Percentiles rank a stretch among this genome's conserved stretches.
Conservation (phyloP, 257 asterid species). For the Anisodus acutangulus region DNA sequence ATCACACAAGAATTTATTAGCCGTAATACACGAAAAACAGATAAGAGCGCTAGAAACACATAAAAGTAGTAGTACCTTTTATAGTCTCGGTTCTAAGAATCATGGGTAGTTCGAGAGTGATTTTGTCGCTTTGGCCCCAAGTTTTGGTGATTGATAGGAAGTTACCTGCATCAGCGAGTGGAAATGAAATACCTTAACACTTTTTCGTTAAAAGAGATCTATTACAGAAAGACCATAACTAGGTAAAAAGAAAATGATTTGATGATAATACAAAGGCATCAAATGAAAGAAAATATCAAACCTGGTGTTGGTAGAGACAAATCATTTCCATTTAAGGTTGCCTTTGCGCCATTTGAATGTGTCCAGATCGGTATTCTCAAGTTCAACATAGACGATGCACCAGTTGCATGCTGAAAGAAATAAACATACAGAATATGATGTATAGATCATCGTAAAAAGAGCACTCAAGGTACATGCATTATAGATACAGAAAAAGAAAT, state of each 20-base stretch:
- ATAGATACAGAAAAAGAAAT: not conserved
- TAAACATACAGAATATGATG: not conserved
- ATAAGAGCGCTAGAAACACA: not conserved
- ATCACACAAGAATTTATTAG: not conserved
- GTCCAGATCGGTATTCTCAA: conserved; percentile 80
- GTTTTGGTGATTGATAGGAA: conserved; percentile 54
- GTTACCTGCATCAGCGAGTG: conserved; percentile 55
- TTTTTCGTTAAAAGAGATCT: not conserved
- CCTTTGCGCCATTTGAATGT: conserved; percentile 51
- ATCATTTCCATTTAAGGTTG: conserved; percentile 51
- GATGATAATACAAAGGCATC: not conserved
- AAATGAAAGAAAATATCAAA: conserved; percentile 32
- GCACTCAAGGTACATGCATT: too few species aligned
- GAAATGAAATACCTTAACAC: not conserved
- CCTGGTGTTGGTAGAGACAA: conserved; percentile 56
- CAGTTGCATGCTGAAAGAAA: conserved; percentile 45
- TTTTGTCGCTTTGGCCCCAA: conserved; percentile 70
- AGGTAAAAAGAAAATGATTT: not conserved
- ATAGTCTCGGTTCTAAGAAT: conserved; percentile 73
- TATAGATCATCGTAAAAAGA: not conserved
- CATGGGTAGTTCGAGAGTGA: conserved; percentile 67
- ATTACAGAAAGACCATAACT: not conserved
- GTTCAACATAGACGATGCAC: conserved; percentile 50
- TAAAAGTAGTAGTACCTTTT: conserved; percentile 55
- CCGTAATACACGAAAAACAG: not conserved